Evolutionary conservation across 2,329 filamentous ascomycete genomes (phyloP), one percentile per base, ranked within the genome.

Genomic region (Cladorrhinum sp.): DNA sequence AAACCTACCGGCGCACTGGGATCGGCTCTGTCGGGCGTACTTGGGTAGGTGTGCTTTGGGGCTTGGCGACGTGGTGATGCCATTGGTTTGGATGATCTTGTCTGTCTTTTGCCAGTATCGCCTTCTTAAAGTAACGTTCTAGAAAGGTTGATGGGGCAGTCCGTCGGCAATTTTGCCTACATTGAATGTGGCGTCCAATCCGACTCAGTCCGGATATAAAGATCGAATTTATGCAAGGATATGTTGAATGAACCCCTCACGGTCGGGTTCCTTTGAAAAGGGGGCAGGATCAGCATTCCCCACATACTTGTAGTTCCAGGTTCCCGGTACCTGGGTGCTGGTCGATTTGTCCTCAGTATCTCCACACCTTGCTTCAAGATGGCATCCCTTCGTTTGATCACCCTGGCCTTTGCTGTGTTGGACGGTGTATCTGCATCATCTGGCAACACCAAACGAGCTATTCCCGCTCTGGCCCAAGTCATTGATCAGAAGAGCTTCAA

Each of bases 401-500:
- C 12, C 12, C 4, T 41, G 10, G 16, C 36, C 10, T 3, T 41
- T 5, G 5, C 36, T n/a, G 6, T 41, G 6, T 13, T n/a, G 36
- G 36, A 13, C 36, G 16, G 16, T 13, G 12, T 41, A 51, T 48
- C 20, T 25, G 22, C 27, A 12, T 25, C 25, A 27, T 18, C 55
- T 27, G 24, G 10, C 10, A 29, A 53, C 22, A 18, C 23, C 27
- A 59, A 58, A 52, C 62, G 62, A 23, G 50, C 36, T 8, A 27
- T 64, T 16, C 55, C 57, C 9, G 36, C 54, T 2, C 71, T 73
- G 58, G 77, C 76, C 4, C 77, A 79, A 58, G 61, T 79, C 49
- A 75, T 81, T 48, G 71, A 79, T 64, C 76, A 78, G 65, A 76
- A 69, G 63, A 71, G 69, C 18, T 78, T 80, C 69, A 79, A 77